Evolutionary conservation across 2,329 filamentous ascomycete genomes (phyloP).

Genomic region (Lithohypha guttulata): DNA sequence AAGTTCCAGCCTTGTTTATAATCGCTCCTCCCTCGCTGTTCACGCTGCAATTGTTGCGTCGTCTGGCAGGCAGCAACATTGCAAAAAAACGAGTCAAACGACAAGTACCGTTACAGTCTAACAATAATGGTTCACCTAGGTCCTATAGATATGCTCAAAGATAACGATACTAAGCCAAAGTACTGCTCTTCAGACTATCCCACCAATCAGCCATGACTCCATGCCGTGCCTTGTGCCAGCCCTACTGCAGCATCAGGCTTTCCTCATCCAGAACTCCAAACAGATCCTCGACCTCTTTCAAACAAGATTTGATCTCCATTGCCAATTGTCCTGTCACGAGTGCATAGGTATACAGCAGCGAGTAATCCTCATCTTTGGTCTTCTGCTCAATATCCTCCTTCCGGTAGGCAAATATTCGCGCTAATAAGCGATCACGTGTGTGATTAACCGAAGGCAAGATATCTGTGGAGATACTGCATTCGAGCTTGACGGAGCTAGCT

Average conservation of each 20-base stretch:
- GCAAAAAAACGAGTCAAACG: no score
- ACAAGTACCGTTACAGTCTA: no score
- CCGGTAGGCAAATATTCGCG: conserved; percentile 79
- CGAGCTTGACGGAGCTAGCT: conserved; percentile 84
- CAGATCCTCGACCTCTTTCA: conserved; percentile 46
- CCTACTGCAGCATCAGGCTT: conserved; percentile 44
- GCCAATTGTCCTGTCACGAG: conserved; percentile 52
- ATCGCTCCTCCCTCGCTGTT: no score
- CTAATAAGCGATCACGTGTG: conserved; percentile 69
- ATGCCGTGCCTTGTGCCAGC: background rate
- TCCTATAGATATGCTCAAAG: no score
- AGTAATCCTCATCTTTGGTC: conserved; percentile 58
- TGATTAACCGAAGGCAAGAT: conserved; percentile 73
- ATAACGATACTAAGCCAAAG: no score
- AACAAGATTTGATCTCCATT: conserved; percentile 44
- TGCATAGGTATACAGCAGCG: conserved; percentile 80
- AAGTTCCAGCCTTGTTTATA: no score
- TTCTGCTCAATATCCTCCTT: conserved; percentile 49
- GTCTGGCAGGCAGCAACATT: no score
- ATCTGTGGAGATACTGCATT: conserved; percentile 76
- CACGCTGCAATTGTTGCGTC: no score
- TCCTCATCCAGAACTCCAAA: conserved; percentile 55
- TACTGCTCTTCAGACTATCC: no score
- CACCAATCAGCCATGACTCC: no score
- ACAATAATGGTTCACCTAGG: no score